Base-by-base conservation (phyloP, 148 eudicot species). In the Vaccinium macrocarpon region DNA sequence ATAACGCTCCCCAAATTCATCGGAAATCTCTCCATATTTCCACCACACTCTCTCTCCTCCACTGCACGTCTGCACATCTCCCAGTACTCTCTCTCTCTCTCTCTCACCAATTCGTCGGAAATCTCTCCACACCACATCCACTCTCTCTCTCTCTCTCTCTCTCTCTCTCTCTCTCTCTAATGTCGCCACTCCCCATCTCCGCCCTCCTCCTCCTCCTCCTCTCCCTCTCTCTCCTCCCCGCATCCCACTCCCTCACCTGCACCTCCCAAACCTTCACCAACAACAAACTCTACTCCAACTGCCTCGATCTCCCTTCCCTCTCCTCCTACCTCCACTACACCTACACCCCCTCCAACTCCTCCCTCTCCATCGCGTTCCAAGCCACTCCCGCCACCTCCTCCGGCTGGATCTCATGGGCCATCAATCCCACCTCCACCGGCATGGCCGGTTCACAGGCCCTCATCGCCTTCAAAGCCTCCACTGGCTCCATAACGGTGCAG, bases 381-480 rank as follows among this genome's bases (percentile, higher is more conserved):
- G 89, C 97, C 14, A 32, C 86, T 0, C 96, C 93, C 0, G 84
- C 92, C 1, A 48, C 83, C 3, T 48, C 93, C 29, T 19, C 55
- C 46, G 98, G 98, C 0, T 95, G 96, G 95, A 88, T 95, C 48
- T 87, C 97, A 1, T 95, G 95, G 97, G 98, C 94, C 10, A 83
- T 94, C 6, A 95, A 95, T 89, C 97, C 98, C 2, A 87, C 89
- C 7, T 86, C 82, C 2, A 25, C 88, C 29, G 94, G 92, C 23
- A 95, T 95, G 97, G 80, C 21, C 4, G 98, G 98, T 0, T 57
- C 96, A 0, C 96, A 92, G 57, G 86, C 97, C 0, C 72, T 95
- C 5, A 11, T 94, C 15, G 98, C 95, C 1, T 89, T 80, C 77
- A 90, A 85, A 38, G 81, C 85, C 13, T n/a, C 91, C 0, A 78